phyloP scores from a whole-genome alignment of 768 basidiomycete species.

The Pleurotus giganteus region DNA sequence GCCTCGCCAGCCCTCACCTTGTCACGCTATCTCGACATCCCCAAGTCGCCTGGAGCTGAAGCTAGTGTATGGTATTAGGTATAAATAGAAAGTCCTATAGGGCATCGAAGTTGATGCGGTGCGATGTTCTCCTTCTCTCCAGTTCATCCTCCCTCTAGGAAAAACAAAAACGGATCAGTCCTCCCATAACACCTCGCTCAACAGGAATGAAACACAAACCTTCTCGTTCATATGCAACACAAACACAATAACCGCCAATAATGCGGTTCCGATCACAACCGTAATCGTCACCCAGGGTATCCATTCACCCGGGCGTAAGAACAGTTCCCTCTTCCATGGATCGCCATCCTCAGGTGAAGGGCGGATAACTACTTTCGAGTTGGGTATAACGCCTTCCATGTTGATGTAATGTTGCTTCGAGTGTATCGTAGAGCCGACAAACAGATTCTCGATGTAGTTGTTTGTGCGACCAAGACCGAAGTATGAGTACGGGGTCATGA shows the following conservation, averaged over 20 bases:
- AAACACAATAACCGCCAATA: conserved; percentile 81
- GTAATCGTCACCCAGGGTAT: conserved; percentile 96
- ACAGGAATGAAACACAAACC: conserved; percentile 55
- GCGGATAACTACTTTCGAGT: conserved; percentile 94
- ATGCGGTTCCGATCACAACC: conserved; percentile 66
- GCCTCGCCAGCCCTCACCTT: no score
- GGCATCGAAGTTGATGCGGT: conserved; percentile 97
- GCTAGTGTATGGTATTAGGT: no score
- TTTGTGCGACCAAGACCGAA: conserved; percentile 97
- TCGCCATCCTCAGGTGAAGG: conserved; percentile 60
- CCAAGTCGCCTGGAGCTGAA: no score
- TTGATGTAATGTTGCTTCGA: conserved; percentile 73
- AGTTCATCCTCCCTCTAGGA: conserved; percentile 88
- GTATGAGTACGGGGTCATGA: conserved; percentile 91
- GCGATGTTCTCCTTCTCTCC: conserved; percentile 84
- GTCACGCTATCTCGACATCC: no score
- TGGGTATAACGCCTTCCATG: conserved; percentile 97
- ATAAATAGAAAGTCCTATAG: conserved; percentile 43
- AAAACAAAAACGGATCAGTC: conserved; percentile 5
- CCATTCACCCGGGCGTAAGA: conserved; percentile 93
- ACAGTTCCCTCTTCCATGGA: conserved; percentile 86
- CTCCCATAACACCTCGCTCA: conserved; percentile 11
- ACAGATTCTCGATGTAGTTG: conserved; percentile 99
- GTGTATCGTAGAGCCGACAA: conserved; percentile 89
- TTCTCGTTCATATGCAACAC: conserved; percentile 91